Evolutionary conservation across 306 rosid species (phyloP), one percentile per base, ranked within the genome.

Genomic region (Malus orientalis): DNA sequence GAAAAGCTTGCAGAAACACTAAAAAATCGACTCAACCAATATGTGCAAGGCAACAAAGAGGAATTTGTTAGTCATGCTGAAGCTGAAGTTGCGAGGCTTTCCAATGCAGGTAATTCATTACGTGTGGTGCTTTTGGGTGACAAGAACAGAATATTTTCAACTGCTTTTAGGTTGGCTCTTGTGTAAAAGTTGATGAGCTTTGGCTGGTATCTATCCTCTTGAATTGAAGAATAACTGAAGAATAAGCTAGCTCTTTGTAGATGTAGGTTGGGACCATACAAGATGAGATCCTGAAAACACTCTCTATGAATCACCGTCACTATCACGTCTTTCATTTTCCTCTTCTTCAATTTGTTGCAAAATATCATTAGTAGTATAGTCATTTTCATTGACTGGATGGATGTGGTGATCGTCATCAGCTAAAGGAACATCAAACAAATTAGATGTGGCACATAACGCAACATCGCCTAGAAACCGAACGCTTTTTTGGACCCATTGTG

Each of bases 61-160:
- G 97, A 88, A 38, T 89, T 95, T 76, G 74, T 81, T 78, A 74
- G 36, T 73, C 88, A 84, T 42, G 98, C 98, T 64, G 88, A 82
- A 79, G 93, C 90, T 84, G 98, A 95, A 92, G 96, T 90, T 25
- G 84, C 84, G 18, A 87, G 91, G 82, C 92, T 95, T 75, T 92
- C 97, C 69, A 89, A 86, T 78, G 98, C 98, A 74, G 98, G 98
- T 95, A 89, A 74, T 11, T 42, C 33, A 11, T 61, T 64, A 16
- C 25, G 2, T 68, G 36, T 38, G 47, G 38, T 74, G 1, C 7
- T 55, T 67, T 54, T 22, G 70, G 68, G 44, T 27, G 19, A 19
- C 55, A 9, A 67, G 30, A 25, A 25, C 14, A 2, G 9, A 3
- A 68, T 1, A 38, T 32, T 23, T 42, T 61, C 76, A 18, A 19